Evolutionary conservation across 2,329 filamentous ascomycete genomes (phyloP).

Genomic region (Sphaceloma murrayae): DNA sequence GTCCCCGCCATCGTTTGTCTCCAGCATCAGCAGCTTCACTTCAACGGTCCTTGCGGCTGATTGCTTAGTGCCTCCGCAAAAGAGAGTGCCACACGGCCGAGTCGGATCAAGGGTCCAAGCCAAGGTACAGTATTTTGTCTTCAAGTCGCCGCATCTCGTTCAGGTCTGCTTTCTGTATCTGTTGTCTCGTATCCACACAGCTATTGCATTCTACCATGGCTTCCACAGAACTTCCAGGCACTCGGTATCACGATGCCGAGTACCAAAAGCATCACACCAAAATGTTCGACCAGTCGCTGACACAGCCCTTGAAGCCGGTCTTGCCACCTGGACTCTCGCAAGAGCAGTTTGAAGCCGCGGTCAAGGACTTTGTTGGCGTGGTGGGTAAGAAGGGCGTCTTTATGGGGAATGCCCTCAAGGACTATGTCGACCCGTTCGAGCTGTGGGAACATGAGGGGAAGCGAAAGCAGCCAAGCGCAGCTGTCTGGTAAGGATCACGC

Average conservation of each 20-base stretch:
- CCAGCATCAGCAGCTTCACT: background rate
- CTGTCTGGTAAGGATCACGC: slow-evolving; percentile 20
- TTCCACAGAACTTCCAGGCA: background rate
- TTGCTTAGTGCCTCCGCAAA: slow-evolving; percentile 10
- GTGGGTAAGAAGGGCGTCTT: slow-evolving; percentile 6
- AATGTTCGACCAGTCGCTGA: slow-evolving; percentile 1
- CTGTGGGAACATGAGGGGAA: slow-evolving; percentile 9
- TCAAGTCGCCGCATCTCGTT: background rate
- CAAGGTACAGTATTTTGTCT: background rate
- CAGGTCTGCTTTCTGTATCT: too few relatives aligned
- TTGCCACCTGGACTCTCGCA: slow-evolving; percentile 7
- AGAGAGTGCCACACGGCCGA: background rate
- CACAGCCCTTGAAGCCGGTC: background rate
- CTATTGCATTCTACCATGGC: background rate
- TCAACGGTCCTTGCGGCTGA: slow-evolving; percentile 1
- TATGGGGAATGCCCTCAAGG: slow-evolving; percentile 9
- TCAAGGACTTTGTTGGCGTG: slow-evolving; percentile 2
- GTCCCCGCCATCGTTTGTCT: background rate
- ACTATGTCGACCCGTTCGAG: slow-evolving; percentile 12
- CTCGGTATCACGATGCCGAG: slow-evolving; percentile 2
- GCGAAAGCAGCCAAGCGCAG: slow-evolving; percentile 37
- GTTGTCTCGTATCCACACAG: too few relatives aligned
- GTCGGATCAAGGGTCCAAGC: slow-evolving; percentile 4
- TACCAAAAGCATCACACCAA: slow-evolving; percentile 5
- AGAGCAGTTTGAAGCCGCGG: slow-evolving; percentile 11